phyloP scores from a whole-genome alignment of 108 stramenopile genomes.

The Nitzschia palea region DNA sequence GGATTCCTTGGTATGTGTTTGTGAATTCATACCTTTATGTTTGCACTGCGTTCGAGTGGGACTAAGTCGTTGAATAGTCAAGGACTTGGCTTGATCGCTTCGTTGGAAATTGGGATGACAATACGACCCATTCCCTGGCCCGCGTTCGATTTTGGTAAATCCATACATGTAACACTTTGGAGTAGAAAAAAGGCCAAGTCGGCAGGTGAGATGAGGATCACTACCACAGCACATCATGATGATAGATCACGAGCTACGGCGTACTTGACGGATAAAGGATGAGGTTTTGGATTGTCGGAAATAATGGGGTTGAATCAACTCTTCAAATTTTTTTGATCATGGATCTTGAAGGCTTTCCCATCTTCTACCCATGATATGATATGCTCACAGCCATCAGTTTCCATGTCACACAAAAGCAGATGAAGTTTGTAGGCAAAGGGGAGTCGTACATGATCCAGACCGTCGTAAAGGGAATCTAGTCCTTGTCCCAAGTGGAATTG shows the following conservation, averaged over 20 bases:
- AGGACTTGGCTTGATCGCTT: not conserved
- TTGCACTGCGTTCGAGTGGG: too few relatives aligned
- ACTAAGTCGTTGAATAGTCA: not conserved
- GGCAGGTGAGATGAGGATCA: too few relatives aligned
- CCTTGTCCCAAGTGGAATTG: too few relatives aligned
- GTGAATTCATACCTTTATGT: too few relatives aligned
- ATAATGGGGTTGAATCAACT: conserved; percentile 65
- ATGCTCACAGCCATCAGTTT: not conserved
- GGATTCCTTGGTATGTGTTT: too few relatives aligned
- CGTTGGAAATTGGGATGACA: not conserved
- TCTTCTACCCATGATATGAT: conserved; percentile 23
- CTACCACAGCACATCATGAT: too few relatives aligned
- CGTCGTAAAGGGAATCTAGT: not conserved
- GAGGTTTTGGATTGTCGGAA: conserved; percentile 81
- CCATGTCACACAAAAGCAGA: not conserved
- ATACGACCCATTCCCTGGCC: not conserved
- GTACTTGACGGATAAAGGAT: conserved; percentile 79
- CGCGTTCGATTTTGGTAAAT: not conserved
- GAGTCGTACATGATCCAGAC: not conserved
- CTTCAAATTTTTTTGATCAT: not conserved
- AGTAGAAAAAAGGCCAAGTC: too few relatives aligned
- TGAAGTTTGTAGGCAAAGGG: conserved; percentile 8
- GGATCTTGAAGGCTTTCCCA: conserved; percentile 25
- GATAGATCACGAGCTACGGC: too few relatives aligned
- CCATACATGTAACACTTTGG: conserved; percentile 5